These are phyloP conservation scores for Penicillium dipodomyicola DNA, from an alignment of 495 filamentous ascomycete genomes.

Conservation along the genomic window DNA sequence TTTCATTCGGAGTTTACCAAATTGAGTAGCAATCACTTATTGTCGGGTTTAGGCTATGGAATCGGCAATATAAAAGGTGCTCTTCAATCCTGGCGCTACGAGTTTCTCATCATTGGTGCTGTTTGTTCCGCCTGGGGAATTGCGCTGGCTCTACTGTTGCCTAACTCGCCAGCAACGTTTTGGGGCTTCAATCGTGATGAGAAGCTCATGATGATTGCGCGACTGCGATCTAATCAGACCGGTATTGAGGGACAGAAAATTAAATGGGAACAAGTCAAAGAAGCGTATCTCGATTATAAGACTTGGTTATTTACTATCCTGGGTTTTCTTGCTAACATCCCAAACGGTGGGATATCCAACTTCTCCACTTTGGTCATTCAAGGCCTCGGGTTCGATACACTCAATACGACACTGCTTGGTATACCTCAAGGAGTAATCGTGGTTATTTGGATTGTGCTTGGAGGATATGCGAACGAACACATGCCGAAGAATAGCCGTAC, in stretches of 20 bases:
- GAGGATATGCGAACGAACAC: not conserved
- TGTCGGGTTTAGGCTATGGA: constrained; percentile 45
- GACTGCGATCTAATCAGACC: constrained; percentile 52
- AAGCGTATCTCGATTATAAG: constrained; percentile 49
- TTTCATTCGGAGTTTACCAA: not conserved
- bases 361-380: constrained; percentile 59
- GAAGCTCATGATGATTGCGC: constrained; percentile 49
- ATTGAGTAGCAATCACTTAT: not conserved
- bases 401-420: constrained; percentile 31
- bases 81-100: constrained; percentile 55
- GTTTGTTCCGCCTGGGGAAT: constrained; percentile 37
- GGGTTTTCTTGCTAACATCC: constrained; percentile 36
- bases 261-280: constrained; percentile 48
- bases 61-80: constrained; percentile 54
- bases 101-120: constrained; percentile 49
- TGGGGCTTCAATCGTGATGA: constrained; percentile 40
- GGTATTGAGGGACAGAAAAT: constrained; percentile 55
- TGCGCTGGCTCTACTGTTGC: constrained; percentile 43
- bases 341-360: constrained; percentile 51
- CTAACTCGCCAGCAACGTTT: constrained; percentile 48
- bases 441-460: not conserved
- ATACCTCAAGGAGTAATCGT: not conserved
- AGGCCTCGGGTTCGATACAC: constrained; percentile 51
- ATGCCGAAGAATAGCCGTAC: not conserved
- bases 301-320: constrained; percentile 43